Base-by-base conservation (phyloP, 1,139 yeast species). In the Taphrina communis region DNA sequence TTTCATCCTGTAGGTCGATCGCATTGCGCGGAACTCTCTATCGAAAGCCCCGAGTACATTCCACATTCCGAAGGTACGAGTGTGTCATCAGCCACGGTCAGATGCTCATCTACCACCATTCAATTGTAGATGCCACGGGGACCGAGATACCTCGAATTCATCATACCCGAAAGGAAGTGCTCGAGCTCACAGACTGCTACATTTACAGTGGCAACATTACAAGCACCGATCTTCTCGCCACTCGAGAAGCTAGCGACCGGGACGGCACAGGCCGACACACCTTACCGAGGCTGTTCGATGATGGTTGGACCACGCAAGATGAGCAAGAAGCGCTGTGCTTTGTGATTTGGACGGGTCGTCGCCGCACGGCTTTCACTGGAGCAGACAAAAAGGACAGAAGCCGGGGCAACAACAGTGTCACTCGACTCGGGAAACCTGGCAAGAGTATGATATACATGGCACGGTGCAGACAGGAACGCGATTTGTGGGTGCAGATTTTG, bases 281-380 rank as follows among this genome's bases (percentile, higher is more conserved):
- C 0, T 76, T 89, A 56, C 96, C 97, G 0, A 80, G 96, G 52
- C 80, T 88, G 0, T 91, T 89, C 75, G 79, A 84, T 0, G 96
- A 92, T 77, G 97, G 97, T 0, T 90, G 96, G 93, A 83, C 83
- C 73, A 88, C 95, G 1, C 81, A 85, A 6, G 98, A 93, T 73
- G 90, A 88, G 68, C 95, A 90, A 73, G 76, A 82, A 17, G 78
- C 84, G 52, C 80, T 96, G 65, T 86, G 96, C 72, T 92, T 93
- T 75, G 90, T 94, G 0, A 74, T 93, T 4, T 91, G 97, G 96
- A 85, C 89, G 77, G 95, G 95, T 0, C 82, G 82, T 8, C 89
- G 87, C 14, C 53, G 70, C n/a, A 52, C 70, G 9, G 60, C 66
- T n/a, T 63, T 63, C 14, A 69, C 60, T 5, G 61, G 58, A 41